Percentiles rank a stretch among this genome's conserved stretches.
phyloP scores from a whole-genome alignment of 2,329 filamentous ascomycete genomes.

The Pyrenophora graminea region DNA sequence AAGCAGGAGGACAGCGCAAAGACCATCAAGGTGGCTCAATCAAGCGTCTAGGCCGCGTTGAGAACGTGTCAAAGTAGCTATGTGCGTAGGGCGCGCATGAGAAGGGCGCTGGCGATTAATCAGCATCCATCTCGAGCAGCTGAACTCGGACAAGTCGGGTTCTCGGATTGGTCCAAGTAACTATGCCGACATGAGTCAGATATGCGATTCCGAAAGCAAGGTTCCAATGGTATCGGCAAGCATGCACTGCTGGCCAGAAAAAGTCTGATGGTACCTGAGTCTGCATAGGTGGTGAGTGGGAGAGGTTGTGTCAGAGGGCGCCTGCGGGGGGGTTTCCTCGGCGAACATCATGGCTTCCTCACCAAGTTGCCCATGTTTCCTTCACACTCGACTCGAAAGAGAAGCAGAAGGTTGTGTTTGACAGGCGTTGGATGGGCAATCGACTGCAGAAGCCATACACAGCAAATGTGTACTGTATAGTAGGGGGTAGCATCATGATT shows the following conservation, averaged over 20 bases:
- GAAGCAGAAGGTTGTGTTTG: neutral
- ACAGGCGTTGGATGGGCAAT: too few species aligned
- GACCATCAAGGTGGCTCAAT: neutral
- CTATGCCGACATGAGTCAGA: neutral
- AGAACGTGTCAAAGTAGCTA: neutral
- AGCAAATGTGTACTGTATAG: too few species aligned
- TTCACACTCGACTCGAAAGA: neutral
- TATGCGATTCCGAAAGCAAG: constrained; percentile 3
- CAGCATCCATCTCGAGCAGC: constrained; percentile 7
- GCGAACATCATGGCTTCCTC: constrained; percentile 6
- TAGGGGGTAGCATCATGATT: constrained; percentile 21
- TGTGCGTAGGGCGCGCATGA: constrained; percentile 18
- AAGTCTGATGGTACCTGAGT: too few species aligned
- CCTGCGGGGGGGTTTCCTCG: too few species aligned
- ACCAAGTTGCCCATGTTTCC: neutral
- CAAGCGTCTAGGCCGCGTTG: constrained; percentile 7
- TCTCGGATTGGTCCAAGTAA: too few species aligned
- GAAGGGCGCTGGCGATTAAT: constrained; percentile 26
- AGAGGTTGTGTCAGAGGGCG: too few species aligned
- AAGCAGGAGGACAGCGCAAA: neutral
- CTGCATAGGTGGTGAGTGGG: too few species aligned
- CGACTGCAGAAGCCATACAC: too few species aligned
- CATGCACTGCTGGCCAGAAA: too few species aligned
- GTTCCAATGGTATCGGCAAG: neutral
- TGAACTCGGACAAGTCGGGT: neutral